These are phyloP conservation scores for Yarrowia sp. DNA, from an alignment of 805 yeast species.

Conservation along the genomic window DNA sequence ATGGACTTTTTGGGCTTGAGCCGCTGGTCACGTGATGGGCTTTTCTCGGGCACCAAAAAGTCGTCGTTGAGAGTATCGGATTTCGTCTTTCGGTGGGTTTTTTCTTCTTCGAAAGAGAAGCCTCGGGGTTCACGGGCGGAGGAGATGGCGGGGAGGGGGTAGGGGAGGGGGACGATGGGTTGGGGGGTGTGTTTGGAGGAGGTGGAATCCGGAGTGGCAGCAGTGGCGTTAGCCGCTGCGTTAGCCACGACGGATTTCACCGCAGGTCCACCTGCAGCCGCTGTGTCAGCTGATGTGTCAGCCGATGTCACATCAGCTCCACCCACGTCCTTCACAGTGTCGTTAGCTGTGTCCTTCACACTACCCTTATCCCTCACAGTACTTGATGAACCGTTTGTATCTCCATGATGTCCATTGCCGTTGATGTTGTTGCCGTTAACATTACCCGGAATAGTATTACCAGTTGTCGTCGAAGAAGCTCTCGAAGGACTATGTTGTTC, in stretches of 20 bases:
- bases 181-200: not conserved
- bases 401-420: too few species aligned
- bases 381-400: too few species aligned
- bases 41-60: constrained; percentile 8
- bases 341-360: too few species aligned
- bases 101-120: not conserved
- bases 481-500: not conserved
- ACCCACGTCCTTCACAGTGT: too few species aligned
- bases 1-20: not conserved
- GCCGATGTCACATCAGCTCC: too few species aligned
- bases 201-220: not conserved
- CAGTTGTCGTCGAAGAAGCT: not conserved
- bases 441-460: not conserved
- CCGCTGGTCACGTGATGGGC: not conserved
- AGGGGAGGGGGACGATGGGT: constrained; percentile 21
- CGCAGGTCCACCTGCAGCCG: too few species aligned
- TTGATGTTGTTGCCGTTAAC: too few species aligned
- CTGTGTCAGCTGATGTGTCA: too few species aligned
- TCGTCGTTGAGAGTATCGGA: constrained; percentile 18
- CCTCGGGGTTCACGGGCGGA: constrained; percentile 4
- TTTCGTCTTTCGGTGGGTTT: constrained; percentile 21
- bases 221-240: too few species aligned
- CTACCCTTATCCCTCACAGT: too few species aligned
- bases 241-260: too few species aligned
- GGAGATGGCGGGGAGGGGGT: constrained; percentile 11